Base-by-base conservation (phyloP, 805 yeast species). In the Saccharomycopsis sp. region DNA sequence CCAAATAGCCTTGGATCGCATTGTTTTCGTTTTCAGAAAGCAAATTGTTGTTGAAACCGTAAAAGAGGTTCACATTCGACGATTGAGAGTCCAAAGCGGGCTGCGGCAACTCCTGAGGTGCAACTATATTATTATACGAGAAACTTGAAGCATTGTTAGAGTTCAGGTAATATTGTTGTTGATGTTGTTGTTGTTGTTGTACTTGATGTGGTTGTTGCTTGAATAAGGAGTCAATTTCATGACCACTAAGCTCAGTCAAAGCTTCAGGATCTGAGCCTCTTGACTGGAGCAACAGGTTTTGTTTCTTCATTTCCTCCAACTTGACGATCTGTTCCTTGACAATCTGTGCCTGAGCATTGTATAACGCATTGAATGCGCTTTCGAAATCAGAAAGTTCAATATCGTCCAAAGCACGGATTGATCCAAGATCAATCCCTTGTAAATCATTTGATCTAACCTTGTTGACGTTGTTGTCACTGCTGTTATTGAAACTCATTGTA, bases 1-100 rank as follows among this genome's bases (percentile, higher is more conserved):
- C 50, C 23, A 47, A 41, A 30, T 39, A 47, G 4, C 43, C 43
- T 35, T 43, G 46, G 5, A 47, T 30, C 1, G 45, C 50, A n/a
- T 31, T 44, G 21, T 27, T 44, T 36, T 47, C 48, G 31, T 37
- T 41, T 20, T 37, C 46, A n/a, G n/a, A n/a, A n/a, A n/a, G n/a
- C n/a, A n/a, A n/a, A n/a, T n/a, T n/a, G n/a, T n/a, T n/a, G n/a
- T 32, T 21, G 21, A 30, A 30, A 30, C 9, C 9, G 29, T 25
- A 12, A 23, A 2, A 30, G 29, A 7, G 32, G 17, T 13, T 10
- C n/a, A 21, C 9, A 13, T n/a, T 7, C 12, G 6, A 4, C 21
- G 13, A n/a, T 25, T 13, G 22, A n/a, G 20, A 19, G 13, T 10
- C 13, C 5, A 12, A n/a, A n/a, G n/a, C n/a, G n/a, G n/a, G n/a